Conservation (phyloP, 768 basidiomycete genomes). For the Rhodosporidiobolus sp. region DNA sequence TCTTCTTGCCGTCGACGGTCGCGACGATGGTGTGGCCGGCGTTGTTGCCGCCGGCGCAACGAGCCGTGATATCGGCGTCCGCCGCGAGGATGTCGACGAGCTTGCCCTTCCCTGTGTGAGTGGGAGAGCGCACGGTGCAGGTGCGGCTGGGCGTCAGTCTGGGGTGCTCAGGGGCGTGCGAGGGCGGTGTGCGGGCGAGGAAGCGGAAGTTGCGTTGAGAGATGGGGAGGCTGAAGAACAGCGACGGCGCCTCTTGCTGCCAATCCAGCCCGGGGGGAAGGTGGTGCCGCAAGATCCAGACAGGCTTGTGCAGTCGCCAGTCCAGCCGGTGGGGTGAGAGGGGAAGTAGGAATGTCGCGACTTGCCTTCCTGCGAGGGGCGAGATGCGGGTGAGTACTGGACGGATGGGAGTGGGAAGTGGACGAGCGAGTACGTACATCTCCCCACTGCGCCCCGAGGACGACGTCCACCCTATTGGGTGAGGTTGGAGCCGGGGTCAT, state of each 20-base stretch:
- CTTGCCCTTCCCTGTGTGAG: constrained; percentile 59
- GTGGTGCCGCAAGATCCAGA: no score
- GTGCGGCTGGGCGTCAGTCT: no score
- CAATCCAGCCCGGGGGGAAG: no score
- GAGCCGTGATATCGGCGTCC: constrained; percentile 83
- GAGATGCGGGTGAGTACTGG: neutral
- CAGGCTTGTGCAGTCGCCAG: no score
- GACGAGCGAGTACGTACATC: constrained; percentile 69
- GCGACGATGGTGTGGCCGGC: constrained; percentile 97
- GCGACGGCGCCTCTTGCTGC: neutral
- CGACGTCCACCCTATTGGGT: constrained; percentile 59
- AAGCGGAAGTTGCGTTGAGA: neutral
- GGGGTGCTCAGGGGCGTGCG: neutral
- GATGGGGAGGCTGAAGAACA: neutral
- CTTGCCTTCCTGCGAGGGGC: constrained; percentile 6
- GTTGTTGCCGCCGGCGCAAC: constrained; percentile 98
- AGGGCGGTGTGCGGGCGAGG: neutral
- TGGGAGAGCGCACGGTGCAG: neutral
- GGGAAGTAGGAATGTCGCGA: neutral
- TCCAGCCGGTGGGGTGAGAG: no score
- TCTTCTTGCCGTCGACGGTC: constrained; percentile 62
- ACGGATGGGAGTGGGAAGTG: neutral
- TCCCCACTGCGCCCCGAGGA: constrained; percentile 86
- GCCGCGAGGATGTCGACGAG: constrained; percentile 93
- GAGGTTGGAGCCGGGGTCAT: neutral